phyloP scores from a whole-genome alignment of 2,329 filamentous ascomycete genomes.

The Dothideomycetidae sp. region DNA sequence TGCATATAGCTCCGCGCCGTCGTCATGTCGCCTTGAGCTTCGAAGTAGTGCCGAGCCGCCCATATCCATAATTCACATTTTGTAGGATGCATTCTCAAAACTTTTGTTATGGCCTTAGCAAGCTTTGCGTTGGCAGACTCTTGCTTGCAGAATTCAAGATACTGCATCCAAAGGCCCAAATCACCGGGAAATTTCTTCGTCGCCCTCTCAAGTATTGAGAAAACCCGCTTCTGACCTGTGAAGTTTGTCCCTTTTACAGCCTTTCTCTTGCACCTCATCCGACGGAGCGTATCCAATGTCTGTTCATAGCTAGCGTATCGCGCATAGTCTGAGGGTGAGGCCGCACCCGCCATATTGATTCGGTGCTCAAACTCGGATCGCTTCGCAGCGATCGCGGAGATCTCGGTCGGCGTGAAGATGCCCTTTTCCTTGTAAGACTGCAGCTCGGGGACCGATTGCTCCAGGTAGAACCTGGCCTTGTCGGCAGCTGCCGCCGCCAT shows the following conservation, averaged over 20 bases:
- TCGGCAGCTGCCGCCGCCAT: constrained; percentile 72
- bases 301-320: constrained; percentile 64
- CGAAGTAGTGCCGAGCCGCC: constrained; percentile 64
- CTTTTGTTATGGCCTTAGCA: constrained; percentile 46
- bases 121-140: constrained; percentile 49
- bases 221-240: constrained; percentile 66
- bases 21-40: constrained; percentile 72
- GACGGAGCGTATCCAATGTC: constrained; percentile 56
- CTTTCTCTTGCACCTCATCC: constrained; percentile 69
- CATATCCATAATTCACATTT: constrained; percentile 74
- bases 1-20: constrained; percentile 76
- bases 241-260: constrained; percentile 54
- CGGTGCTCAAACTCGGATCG: constrained; percentile 88
- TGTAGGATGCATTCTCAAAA: constrained; percentile 71
- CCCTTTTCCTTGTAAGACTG: constrained; percentile 85
- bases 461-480: constrained; percentile 89
- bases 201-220: constrained; percentile 77
- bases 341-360: constrained; percentile 61
- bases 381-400: constrained; percentile 74
- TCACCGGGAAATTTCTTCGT: constrained; percentile 74
- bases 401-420: constrained; percentile 83
- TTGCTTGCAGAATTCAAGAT: constrained; percentile 65
- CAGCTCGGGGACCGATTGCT: constrained; percentile 81
- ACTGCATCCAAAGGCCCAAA: constrained; percentile 73
- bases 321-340: constrained; percentile 63